Percentiles rank a stretch among this genome's conserved stretches.
Evolutionary conservation across 495 filamentous ascomycete genomes (phyloP).

Genomic region (Cudoniella acicularis): DNA sequence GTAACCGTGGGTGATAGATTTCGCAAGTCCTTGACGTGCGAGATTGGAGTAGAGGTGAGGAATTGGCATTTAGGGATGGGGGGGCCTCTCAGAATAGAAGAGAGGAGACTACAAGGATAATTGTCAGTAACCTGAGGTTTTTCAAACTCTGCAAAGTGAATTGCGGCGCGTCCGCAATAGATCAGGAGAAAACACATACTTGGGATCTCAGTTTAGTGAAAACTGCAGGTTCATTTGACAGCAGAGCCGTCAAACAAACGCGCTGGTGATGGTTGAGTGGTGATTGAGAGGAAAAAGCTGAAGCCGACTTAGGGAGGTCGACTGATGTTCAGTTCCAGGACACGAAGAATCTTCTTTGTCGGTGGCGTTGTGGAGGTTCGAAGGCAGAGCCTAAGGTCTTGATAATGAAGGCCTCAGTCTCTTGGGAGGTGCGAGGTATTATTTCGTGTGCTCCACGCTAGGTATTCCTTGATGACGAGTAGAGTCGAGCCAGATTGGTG

Average conservation of each 20-base stretch:
- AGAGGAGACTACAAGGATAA: slow-evolving; percentile 36
- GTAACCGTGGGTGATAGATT: slow-evolving; percentile 95
- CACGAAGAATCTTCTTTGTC: neutral
- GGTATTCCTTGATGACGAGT: slow-evolving; percentile 19
- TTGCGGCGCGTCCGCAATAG: neutral
- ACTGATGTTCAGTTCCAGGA: neutral
- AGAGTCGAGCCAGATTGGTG: slow-evolving; percentile 1
- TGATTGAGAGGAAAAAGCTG: slow-evolving; percentile 3
- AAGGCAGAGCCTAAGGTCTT: slow-evolving; percentile 13
- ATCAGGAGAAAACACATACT: slow-evolving; percentile 12
- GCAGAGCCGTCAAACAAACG: slow-evolving; percentile 62
- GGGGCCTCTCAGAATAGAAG: slow-evolving; percentile 26
- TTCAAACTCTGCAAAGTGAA: slow-evolving; percentile 9
- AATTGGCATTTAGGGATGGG: slow-evolving; percentile 56
- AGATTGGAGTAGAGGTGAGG: slow-evolving; percentile 68
- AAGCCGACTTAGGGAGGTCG: neutral
- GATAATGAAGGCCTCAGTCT: slow-evolving; percentile 14
- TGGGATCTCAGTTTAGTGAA: slow-evolving; percentile 33
- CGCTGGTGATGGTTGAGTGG: slow-evolving; percentile 33
- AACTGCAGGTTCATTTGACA: slow-evolving; percentile 71
- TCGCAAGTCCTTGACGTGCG: slow-evolving; percentile 93
- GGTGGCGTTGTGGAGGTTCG: slow-evolving; percentile 2
- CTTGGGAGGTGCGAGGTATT: neutral
- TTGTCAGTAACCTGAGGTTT: slow-evolving; percentile 25
- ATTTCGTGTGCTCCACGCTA: slow-evolving; percentile 10